Evolutionary conservation across 1,139 yeast species (phyloP), one percentile per base, ranked within the genome.

Genomic region (Suhomyces maxii): DNA sequence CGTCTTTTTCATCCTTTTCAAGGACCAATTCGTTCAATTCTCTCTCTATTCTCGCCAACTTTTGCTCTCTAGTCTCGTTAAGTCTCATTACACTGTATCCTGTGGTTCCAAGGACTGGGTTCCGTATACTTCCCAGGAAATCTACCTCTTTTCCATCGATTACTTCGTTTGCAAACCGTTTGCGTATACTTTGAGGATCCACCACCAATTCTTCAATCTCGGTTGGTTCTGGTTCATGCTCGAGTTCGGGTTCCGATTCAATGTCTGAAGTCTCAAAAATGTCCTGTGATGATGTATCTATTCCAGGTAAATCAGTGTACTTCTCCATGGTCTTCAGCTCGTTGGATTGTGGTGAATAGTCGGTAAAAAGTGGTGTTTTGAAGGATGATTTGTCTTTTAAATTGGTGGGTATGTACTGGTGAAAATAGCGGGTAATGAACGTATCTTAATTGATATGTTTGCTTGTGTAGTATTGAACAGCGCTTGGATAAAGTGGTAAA

Each of bases 181-280:
- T 56, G 23, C 61, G 57, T 8, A 69, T 67, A 18, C 39, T 45
- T 13, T 51, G 51, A 14, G 61, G 54, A 51, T 57, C 64, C 52
- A n/a, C 46, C 36, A 25, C 47, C 55, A 13, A 54, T 7, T 49
- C 55, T n/a, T 52, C 57, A 33, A 56, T 51, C 11, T 48, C 53
- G 10, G 50, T 37, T 8, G 41, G 34, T 37, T 45, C 49, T 1
- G 50, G 39, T 31, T 42, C 39, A 3, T 36, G 43, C 4, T 41
- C 40, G 3, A 51, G 51, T 35, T 55, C 41, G 13, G 52, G 51
- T 2, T 60, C 65, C 38, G 71, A 70, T 39, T 78, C 82, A 1
- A 69, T 59, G 52, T 78, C 83, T 0, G 82, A 76, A 0, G 82
- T 75, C 56, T 79, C 83, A 53, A 69, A 79, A 2, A 79, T 68